These are phyloP conservation scores for Magnaporthiopsis rhizophila DNA, from an alignment of 2,329 filamentous ascomycete species.

Conservation along the genomic window DNA sequence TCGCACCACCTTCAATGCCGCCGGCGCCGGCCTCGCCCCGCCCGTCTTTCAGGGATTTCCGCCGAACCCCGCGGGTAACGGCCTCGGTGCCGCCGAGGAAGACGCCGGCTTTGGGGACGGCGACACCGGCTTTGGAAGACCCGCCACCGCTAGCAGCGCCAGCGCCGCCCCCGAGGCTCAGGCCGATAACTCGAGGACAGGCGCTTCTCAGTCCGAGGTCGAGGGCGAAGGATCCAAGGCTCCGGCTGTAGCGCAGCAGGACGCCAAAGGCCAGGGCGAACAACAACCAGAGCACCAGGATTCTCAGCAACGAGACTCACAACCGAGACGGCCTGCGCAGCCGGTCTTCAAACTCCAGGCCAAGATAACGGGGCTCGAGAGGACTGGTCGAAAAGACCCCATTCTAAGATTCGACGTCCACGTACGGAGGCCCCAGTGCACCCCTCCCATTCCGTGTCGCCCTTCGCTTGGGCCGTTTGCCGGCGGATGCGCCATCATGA, in stretches of 20 bases:
- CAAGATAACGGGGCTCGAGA: conserved; percentile 89
- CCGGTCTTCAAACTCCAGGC: conserved; percentile 81
- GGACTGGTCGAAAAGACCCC: conserved; percentile 90
- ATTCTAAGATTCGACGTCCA: conserved; percentile 94
- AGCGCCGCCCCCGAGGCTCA: conserved; percentile 36
- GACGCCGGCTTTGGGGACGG: conserved; percentile 17
- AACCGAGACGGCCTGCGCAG: conserved; percentile 49
- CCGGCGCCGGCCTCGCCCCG: conserved; percentile 29
- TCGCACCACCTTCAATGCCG: conserved; percentile 32
- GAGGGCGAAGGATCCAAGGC: conserved; percentile 14
- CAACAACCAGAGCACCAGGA: conserved; percentile 11
- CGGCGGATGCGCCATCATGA: not conserved
- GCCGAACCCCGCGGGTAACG: conserved; percentile 33
- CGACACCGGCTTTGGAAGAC: conserved; percentile 23
- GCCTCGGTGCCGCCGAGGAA: conserved; percentile 22
- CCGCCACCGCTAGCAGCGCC: conserved; percentile 23
- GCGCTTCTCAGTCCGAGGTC: conserved; percentile 12
- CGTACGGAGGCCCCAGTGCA: conserved; percentile 46
- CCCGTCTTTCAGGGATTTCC: conserved; percentile 31
- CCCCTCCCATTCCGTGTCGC: not conserved
- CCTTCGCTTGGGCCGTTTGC: not conserved
- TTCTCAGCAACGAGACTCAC: conserved; percentile 26
- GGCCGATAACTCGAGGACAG: conserved; percentile 25
- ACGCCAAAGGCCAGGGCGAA: conserved; percentile 12
- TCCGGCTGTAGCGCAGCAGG: conserved; percentile 20